These are phyloP conservation scores for Nakazawaea pomicola DNA, from an alignment of 805 yeast species.

Conservation along the genomic window DNA sequence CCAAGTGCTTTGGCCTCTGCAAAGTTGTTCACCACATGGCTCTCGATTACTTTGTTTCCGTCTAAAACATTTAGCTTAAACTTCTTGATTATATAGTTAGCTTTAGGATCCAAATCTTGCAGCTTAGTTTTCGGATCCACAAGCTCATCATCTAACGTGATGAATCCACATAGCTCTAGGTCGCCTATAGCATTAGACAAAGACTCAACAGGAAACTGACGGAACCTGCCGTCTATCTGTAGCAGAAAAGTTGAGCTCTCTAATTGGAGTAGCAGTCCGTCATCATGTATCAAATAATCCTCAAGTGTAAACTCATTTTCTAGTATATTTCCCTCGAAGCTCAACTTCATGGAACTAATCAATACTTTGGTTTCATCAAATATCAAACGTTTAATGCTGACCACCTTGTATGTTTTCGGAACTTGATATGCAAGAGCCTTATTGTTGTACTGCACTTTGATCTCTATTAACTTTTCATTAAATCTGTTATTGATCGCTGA, in stretches of 20 bases:
- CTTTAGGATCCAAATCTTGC: no score
- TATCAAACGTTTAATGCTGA: slow-evolving; percentile 1
- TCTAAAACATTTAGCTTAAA: no score
- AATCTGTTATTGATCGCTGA: not conserved
- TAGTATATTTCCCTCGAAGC: not conserved
- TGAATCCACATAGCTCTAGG: no score
- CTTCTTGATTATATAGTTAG: no score
- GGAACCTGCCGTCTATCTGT: not conserved
- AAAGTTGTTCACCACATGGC: no score
- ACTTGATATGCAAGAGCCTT: not conserved
- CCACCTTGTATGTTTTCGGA: not conserved
- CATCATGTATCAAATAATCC: slow-evolving; percentile 3
- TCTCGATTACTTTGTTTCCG: no score
- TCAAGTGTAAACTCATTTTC: slow-evolving; percentile 1
- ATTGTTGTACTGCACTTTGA: not conserved
- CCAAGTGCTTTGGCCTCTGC: no score
- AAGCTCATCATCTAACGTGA: no score
- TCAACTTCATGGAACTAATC: not conserved
- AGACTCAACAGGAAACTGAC: no score
- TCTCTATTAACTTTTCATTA: not conserved
- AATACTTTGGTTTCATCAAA: not conserved
- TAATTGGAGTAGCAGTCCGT: not conserved
- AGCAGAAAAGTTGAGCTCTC: not conserved
- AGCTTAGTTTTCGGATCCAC: no score
- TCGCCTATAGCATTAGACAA: no score